Base-by-base conservation (phyloP, 306 rosid genomes). In the Castanea crenata region DNA sequence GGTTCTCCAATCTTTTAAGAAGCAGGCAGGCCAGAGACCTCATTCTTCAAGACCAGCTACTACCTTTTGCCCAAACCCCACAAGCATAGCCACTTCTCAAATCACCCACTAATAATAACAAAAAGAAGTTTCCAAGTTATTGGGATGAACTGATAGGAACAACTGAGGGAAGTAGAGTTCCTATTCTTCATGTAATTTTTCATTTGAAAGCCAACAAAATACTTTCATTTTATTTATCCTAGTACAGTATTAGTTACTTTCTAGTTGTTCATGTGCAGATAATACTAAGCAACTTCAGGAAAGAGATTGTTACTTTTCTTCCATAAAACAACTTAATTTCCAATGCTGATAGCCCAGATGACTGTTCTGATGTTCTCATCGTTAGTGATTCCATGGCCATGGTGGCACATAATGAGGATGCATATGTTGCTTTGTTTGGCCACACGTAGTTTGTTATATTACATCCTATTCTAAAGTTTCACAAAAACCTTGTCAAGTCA, bases 321-420 rank as follows among this genome's bases (percentile, higher is more conserved):
- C 94, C 91, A 1, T 85, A 90, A 74, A 85, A 21, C 29, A 71
- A 11, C 29, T 73, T 41, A n/a, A 49, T 8, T 79, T 38, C 19
- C 29, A 65, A 13, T 15, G 83, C 7, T 1, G 88, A 88, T 74
- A 64, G 84, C 29, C 15, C 84, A 1, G 93, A 90, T 80, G 97
- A 92, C 70, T 92, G 99, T 77, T 94, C 96, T 9, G 89, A 84
- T 90, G 83, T 92, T 86, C 91, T 92, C 76, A 85, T 91, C 75
- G 86, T 89, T 54, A 73, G 79, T 12, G 94, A 91, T 34, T 81
- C 90, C 84, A 83, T 90, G 92, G 94, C 97, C 23, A 29, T 87
- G 79, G 98, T 85, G 20, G 97, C 89, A 7, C 97, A 91, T 86
- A 91, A 95, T 27, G 98, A 95, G 85, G 98, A 91, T 78, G 98